Conservation (phyloP, 768 basidiomycete species). For the Rhizopogon vulgaris region DNA sequence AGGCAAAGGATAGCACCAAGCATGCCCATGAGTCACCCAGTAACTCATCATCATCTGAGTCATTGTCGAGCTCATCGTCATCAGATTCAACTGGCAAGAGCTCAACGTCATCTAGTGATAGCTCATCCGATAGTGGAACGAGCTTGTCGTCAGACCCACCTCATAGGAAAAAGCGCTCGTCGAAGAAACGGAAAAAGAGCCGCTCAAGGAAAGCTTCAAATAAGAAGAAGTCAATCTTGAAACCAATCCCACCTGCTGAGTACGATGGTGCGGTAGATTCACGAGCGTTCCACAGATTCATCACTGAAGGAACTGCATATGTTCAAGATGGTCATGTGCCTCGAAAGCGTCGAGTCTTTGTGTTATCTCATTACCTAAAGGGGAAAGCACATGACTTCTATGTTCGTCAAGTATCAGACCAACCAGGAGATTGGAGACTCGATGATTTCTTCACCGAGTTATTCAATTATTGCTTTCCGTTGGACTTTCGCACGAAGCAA, state of each 20-base stretch:
- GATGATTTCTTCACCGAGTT: slow-evolving; percentile 22
- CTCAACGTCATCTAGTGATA: too few relatives aligned
- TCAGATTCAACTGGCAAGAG: too few relatives aligned
- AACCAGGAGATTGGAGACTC: slow-evolving; percentile 14
- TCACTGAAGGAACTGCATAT: slow-evolving; percentile 11
- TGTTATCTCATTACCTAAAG: slow-evolving; percentile 19
- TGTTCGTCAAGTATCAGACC: slow-evolving; percentile 12
- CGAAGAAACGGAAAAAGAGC: too few relatives aligned
- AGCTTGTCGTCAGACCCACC: too few relatives aligned
- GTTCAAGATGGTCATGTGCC: slow-evolving; percentile 14
- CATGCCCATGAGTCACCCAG: too few relatives aligned
- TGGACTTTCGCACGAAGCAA: slow-evolving; percentile 22
- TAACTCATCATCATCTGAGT: too few relatives aligned
- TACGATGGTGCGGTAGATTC: slow-evolving; percentile 11
- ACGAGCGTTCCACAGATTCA: slow-evolving; percentile 6
- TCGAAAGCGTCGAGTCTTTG: slow-evolving; percentile 10
- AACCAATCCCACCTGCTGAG: slow-evolving; percentile 9
- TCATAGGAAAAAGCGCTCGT: too few relatives aligned
- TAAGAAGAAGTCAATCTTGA: slow-evolving; percentile 7
- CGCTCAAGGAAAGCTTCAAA: not conserved
- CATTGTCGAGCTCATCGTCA: too few relatives aligned
- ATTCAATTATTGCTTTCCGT: slow-evolving; percentile 30
- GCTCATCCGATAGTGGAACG: too few relatives aligned
- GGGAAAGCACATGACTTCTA: slow-evolving; percentile 27
- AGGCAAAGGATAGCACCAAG: too few relatives aligned